phyloP scores from a whole-genome alignment of 2,329 filamentous ascomycete genomes.

The Claviceps purpurea region DNA sequence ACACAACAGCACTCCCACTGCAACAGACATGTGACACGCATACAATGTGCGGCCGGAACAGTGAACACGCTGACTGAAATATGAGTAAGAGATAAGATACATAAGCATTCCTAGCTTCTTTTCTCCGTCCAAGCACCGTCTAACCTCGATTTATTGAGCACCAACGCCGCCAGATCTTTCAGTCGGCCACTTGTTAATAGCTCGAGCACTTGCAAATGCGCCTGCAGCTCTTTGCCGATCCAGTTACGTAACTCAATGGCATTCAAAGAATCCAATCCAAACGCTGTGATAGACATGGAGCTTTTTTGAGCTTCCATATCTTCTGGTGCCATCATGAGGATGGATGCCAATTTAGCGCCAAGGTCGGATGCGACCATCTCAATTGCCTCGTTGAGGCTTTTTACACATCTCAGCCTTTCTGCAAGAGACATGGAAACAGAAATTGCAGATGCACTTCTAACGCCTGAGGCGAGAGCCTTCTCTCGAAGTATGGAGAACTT shows the following conservation, averaged over 20 bases:
- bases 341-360: constrained; percentile 22
- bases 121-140: constrained; percentile 8
- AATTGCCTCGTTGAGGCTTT: constrained; percentile 10
- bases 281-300: constrained; percentile 12
- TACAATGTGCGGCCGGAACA: no score
- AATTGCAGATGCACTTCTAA: neutral
- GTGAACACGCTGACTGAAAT: no score
- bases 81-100: no score
- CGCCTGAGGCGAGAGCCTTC: constrained; percentile 14
- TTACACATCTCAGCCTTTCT: constrained; percentile 9
- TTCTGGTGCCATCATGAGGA: constrained; percentile 15
- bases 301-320: constrained; percentile 12
- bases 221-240: constrained; percentile 30
- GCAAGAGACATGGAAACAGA: constrained; percentile 3
- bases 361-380: constrained; percentile 13
- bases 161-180: constrained; percentile 11
- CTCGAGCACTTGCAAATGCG: constrained; percentile 39
- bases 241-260: constrained; percentile 39
- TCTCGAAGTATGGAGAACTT: constrained; percentile 38
- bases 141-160: constrained; percentile 15
- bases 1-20: no score
- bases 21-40: no score
- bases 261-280: constrained; percentile 33
- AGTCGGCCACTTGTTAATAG: constrained; percentile 35
- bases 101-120: no score